Base-by-base conservation (phyloP, 495 filamentous ascomycete genomes). In the Melanomma pulvis-pyrius region DNA sequence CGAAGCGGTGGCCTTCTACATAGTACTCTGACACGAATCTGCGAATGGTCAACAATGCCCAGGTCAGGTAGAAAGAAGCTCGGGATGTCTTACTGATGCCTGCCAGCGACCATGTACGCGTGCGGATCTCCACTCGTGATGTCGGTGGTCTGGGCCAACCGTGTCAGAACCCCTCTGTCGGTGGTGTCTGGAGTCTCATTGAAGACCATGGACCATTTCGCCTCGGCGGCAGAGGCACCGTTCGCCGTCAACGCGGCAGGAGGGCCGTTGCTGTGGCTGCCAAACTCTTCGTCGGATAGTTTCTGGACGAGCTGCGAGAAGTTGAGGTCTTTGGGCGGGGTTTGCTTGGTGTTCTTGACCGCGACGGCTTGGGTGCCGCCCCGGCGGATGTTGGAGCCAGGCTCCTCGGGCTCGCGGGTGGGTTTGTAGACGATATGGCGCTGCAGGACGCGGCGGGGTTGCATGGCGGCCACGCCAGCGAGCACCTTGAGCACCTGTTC, bases 391-490 rank as follows among this genome's bases (percentile, higher is more conserved):
- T 62, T 26, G 15, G 60, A 22, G 54, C 65, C 70, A 24, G 70
- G 63, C 71, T 74, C 65, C 56, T 70, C 60, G 26, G 61, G 62
- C 50, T 68, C 49, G 56, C 83, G 79, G 55, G 77, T 80, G 36
- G 88, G 88, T 71, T 86, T 87, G 81, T 87, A 91, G 63, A 90
- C 74, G 67, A 89, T 76, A 69, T 86, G 85, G 56, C 87, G 84
- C 71, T 88, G 83, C 48, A 84, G 63, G 59, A 83, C 76, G 61
- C 79, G 80, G 65, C 81, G 78, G 25, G 88, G 88, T 63, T 86
- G 84, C 84, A 88, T 87, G 65, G 84, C 85, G 28, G 86, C 84
- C 59, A 90, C 74, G 49, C 87, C 88, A 24, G 87, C 82, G 57
- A 91, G 81, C 71, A 90, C 84, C 58, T 87, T 83, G 53, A 90